These are phyloP conservation scores for Pouteria campechiana DNA, from an alignment of 179 eudicot genomes.

Conservation along the genomic window DNA sequence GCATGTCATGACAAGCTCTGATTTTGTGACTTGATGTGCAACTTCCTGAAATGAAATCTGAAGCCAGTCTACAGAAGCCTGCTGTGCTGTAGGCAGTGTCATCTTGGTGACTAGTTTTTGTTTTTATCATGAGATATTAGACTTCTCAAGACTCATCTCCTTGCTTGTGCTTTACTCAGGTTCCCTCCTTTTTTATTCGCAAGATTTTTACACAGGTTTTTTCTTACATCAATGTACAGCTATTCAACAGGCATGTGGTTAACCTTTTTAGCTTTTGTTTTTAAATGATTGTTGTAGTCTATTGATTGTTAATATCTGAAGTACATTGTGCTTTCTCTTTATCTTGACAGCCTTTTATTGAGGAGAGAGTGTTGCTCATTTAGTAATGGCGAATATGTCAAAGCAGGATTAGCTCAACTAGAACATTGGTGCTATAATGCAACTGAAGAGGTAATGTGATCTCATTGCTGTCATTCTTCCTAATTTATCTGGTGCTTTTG, in stretches of 20 bases:
- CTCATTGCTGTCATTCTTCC: conserved; percentile 1
- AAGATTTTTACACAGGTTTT: conserved; percentile 94
- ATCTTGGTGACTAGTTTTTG: background rate
- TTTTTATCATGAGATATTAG: too few relatives aligned
- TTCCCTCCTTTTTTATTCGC: conserved; percentile 92
- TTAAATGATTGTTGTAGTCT: conserved; percentile 1
- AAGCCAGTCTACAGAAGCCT: too few relatives aligned
- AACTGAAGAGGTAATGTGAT: conserved; percentile 61
- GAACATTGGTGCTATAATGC: conserved; percentile 76
- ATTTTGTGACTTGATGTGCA: too few relatives aligned
- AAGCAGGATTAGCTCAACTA: conserved; percentile 84
- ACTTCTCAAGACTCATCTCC: too few relatives aligned
- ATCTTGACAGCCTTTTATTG: conserved; percentile 64
- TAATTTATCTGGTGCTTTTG: background rate
- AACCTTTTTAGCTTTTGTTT: conserved; percentile 1
- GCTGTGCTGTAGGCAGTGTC: too few relatives aligned
- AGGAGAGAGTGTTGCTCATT: conserved; percentile 96
- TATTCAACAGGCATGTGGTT: conserved; percentile 69
- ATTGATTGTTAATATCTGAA: background rate
- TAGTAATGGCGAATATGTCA: conserved; percentile 92
- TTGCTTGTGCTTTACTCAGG: conserved; percentile 30
- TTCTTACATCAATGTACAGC: conserved; percentile 93
- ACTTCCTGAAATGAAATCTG: too few relatives aligned
- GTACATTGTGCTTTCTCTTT: conserved; percentile 2
- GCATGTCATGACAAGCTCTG: too few relatives aligned